Base-by-base conservation (phyloP, 805 yeast species). In the Candida insectalens region DNA sequence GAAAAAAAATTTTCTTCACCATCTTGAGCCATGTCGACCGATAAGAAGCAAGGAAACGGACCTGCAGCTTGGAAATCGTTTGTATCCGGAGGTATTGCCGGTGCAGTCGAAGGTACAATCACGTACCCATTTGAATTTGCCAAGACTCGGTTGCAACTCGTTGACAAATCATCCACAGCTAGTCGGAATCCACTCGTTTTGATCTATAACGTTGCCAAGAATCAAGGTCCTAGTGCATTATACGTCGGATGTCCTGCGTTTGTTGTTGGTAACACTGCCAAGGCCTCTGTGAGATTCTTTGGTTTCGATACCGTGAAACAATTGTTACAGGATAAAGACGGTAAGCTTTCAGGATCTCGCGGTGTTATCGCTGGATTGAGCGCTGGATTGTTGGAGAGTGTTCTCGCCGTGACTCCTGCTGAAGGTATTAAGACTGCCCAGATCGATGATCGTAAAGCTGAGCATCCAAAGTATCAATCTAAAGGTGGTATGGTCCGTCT, bases 121-220 rank as follows among this genome's bases (percentile, higher is more conserved):
- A 89, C 97, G 0, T 89, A 87, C 55, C 98, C 98, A 3, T 92
- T 92, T 57, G 98, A 89, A 57, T 89, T 88, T 62, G 95, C 97
- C 30, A 89, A 89, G 53, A 89, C 98, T 3, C 66, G 97, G 41
- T 65, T 92, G 29, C 98, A 89, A 60, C 67, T 89, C 36, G 76
- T 77, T 22, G 80, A 75, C 46, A 80, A 78, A 51, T 49, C 73
- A 1, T 61, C 79, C 10, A 75, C 60, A 35, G 68, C 74, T 10
- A 77, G 94, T 3, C 66, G 88, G 44, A 89, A 92, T 51, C 98
- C 98, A 22, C 56, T 89, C 36, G 80, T 76, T 9, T 67, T 89
- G 37, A 82, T 92, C 40, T 74, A 74, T 53, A 78, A 73, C 36
- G 74, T 83, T 5, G 87, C 83, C 12, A 74, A 67, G 45, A 68